Base-by-base conservation (phyloP, 2,329 filamentous ascomycete species). In the Fusarium secorum region DNA sequence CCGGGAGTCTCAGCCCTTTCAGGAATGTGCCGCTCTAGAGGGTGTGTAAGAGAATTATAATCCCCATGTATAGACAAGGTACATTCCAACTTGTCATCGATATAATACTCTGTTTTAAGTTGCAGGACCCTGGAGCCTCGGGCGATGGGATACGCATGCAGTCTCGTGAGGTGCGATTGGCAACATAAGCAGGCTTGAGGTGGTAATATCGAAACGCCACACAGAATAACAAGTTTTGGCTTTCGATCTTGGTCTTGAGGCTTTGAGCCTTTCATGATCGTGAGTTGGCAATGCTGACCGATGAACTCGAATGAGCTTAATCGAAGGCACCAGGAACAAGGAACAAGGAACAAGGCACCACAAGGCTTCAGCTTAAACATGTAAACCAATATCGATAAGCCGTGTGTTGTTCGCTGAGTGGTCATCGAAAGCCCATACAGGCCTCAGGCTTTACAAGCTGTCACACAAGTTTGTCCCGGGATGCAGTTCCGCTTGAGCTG, bases 401-500 rank as follows among this genome's bases (percentile, higher is more conserved):
- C 74, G 74, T 76, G 72, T 76, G 74, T 76, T 76, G 66, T 62
- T 53, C 59, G 53, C 64, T 74, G 41, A 76, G 28, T 76, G 72
- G 74, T 38, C 51, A 45, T 51, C 41, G 15, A 51, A 52, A 57
- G 57, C 36, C 48, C 33, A 54, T 41, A 41, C 55, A 64, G 49
- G 45, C 32, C 39, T 36, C 52, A 42, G 38, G 58, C 26, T 24
- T 58, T 36, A 13, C 44, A 64, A 55, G 48, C 68, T 70, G 64
- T 70, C 72, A 66, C 74, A 66, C 51, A 44, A 49, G 30, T 62
- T 26, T 48, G n/a, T 60, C 22, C 59, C 58, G 70, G 59, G 66
- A 65, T 68, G 53, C 56, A 69, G 52, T 72, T 39, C 69, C 69
- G 56, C 39, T 41, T 20, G 38, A 71, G 33, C 54, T 67, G 57